Percentiles rank a stretch among this genome's conserved stretches.
Evolutionary conservation across 2,329 filamentous ascomycete genomes (phyloP).

Genomic region (Aspergillus ustus): DNA sequence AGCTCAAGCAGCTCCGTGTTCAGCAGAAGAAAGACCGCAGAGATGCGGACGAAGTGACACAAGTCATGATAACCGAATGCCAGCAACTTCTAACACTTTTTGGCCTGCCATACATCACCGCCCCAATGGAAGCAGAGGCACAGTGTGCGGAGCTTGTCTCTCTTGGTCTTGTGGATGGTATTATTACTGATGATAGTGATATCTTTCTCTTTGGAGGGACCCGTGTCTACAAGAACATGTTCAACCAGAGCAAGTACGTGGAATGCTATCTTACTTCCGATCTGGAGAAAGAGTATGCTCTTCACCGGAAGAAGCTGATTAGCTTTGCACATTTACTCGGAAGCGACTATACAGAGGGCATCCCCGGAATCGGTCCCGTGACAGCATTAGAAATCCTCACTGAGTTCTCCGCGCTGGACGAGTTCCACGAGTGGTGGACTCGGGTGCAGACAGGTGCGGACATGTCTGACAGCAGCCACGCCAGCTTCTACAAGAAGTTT

Average conservation of each 20-base stretch:
- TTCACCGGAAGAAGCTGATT: slow-evolving; percentile 86
- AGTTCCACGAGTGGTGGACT: slow-evolving; percentile 87
- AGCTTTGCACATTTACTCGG: slow-evolving; percentile 88
- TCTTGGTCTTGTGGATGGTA: slow-evolving; percentile 90
- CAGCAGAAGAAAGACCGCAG: slow-evolving; percentile 96
- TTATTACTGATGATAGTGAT: slow-evolving; percentile 96
- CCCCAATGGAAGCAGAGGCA: slow-evolving; percentile 98
- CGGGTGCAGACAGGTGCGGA: slow-evolving; percentile 74
- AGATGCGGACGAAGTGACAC: slow-evolving; percentile 95
- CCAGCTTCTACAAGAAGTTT: slow-evolving; percentile 81
- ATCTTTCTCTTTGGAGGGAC: slow-evolving; percentile 97
- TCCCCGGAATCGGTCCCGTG: slow-evolving; percentile 89
- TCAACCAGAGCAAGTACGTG: slow-evolving; percentile 96
- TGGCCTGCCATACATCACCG: slow-evolving; percentile 93
- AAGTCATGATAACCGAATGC: slow-evolving; percentile 94
- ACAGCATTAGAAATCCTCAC: slow-evolving; percentile 92
- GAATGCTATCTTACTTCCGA: slow-evolving; percentile 90
- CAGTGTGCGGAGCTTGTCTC: slow-evolving; percentile 91
- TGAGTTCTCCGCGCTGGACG: slow-evolving; percentile 75
- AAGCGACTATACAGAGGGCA: slow-evolving; percentile 91
- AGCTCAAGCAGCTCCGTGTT: slow-evolving; percentile 82
- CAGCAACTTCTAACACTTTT: slow-evolving; percentile 89
- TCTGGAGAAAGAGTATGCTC: slow-evolving; percentile 84
- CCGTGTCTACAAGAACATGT: slow-evolving; percentile 99
- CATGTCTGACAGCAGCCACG: slow-evolving; percentile 58